A percentile compares a stretch with the other conserved stretches of the same genome.
phyloP scores from a whole-genome alignment of 495 filamentous ascomycete species.

The Neurospora sublineolata region DNA sequence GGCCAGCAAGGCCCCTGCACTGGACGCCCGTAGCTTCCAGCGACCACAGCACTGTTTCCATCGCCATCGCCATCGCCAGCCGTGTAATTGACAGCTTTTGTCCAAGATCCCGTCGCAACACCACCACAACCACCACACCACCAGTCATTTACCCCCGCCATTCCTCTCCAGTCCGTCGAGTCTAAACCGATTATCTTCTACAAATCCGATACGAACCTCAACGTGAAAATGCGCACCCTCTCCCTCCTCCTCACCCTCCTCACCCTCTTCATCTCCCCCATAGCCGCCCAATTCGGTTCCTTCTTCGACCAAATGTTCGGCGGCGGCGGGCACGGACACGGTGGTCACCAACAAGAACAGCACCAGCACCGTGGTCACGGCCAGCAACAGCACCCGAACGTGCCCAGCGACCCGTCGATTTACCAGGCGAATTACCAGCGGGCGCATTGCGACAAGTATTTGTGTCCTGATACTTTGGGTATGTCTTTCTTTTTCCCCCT shows the following conservation, averaged over 20 bases:
- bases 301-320: constrained; percentile 78
- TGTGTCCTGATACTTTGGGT: constrained; percentile 80
- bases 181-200: neutral
- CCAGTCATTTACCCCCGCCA: neutral
- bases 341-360: constrained; percentile 30
- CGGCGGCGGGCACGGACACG: constrained; percentile 25
- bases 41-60: neutral
- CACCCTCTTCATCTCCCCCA: constrained; percentile 19
- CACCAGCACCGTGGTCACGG: constrained; percentile 27
- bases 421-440: constrained; percentile 62
- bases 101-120: neutral
- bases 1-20: constrained; percentile 12
- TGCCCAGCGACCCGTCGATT: constrained; percentile 61
- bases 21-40: neutral
- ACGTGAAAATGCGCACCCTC: constrained; percentile 22
- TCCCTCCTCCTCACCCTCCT: constrained; percentile 17
- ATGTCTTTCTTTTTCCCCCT: neutral
- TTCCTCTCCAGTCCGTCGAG: neutral
- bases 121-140: neutral
- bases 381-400: constrained; percentile 58
- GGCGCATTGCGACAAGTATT: constrained; percentile 72
- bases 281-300: constrained; percentile 54
- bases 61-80: neutral
- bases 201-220: neutral
- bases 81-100: neutral